Base-by-base conservation (phyloP, 2,329 filamentous ascomycete species). In the Myriosclerotinia scirpicola region DNA sequence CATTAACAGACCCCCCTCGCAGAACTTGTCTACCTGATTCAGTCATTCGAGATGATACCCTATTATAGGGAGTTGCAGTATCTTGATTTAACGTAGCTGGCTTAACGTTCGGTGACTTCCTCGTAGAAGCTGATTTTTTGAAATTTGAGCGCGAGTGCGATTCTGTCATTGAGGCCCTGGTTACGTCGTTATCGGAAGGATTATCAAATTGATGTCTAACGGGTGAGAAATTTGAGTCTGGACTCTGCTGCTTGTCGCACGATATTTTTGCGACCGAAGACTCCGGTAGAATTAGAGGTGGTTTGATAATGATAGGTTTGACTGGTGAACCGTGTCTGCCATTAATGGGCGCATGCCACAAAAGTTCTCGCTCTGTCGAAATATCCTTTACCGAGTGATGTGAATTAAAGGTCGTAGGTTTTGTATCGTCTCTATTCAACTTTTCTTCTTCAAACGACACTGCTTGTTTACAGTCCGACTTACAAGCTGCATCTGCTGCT, bases 311-410 rank as follows among this genome's bases (percentile, higher is more conserved):
- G 15, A 14, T 5, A 2, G 34, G 50, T 20, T 40, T 20, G 7
- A 15, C n/a, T 6, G 14, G 3, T 20, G 5, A 22, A 2, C 12
- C 15, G 8, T 50, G n/a, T 60, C 44, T 38, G 8, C n/a, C 20
- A 38, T 38, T n/a, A 20, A 50, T 50, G 38, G 44, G 46, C 14
- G 58, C 34, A 50, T 61, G 58, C 58, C 58, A 61, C 34, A 61
- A 46, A 38, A 61, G 44, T n/a, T 61, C 44, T 61, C n/a, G 46
- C 15, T 50, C 46, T 30, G 14, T 14, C 5, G 44, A 36, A 0
- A 50, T 20, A 50, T 20, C 34, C 14, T 50, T 50, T 12, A 38
- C 20, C 8, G 14, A 14, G 7, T 8, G n/a, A 11, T 58, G 56
- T 9, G 26, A 46, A 9, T 14, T 42, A 42, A 11, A n/a, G 46